Conservation (phyloP, 495 filamentous ascomycete species). For the Baudoinia panamericana region DNA sequence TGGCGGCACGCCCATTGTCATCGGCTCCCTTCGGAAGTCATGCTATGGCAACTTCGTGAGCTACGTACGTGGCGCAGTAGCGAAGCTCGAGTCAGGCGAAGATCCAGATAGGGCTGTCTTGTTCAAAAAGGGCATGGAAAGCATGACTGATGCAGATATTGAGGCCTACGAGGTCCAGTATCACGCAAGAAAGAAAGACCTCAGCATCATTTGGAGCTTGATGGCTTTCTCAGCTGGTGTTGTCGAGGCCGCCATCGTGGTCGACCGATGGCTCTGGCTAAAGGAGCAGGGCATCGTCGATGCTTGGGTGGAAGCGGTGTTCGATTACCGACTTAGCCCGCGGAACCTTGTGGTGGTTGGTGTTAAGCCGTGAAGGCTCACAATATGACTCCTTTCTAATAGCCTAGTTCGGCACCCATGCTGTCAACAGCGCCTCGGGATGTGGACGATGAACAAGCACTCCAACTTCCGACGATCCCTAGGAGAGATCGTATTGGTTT, state of each 20-base stretch:
- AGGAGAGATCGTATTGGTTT: too few relatives aligned
- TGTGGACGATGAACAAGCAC: too few relatives aligned
- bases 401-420: too few relatives aligned
- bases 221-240: slow-evolving; percentile 91
- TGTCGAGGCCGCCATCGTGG: slow-evolving; percentile 77
- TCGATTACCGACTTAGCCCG: slow-evolving; percentile 78
- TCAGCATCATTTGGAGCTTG: slow-evolving; percentile 77
- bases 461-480: too few relatives aligned
- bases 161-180: slow-evolving; percentile 52
- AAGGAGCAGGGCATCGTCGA: slow-evolving; percentile 50
- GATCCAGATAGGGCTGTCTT: slow-evolving; percentile 36
- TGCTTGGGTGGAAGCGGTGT: slow-evolving; percentile 82
- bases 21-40: slow-evolving; percentile 69
- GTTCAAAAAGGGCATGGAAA: slow-evolving; percentile 45
- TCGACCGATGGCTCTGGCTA: slow-evolving; percentile 84
- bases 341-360: slow-evolving; percentile 84
- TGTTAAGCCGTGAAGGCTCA: slow-evolving; percentile 44
- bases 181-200: slow-evolving; percentile 56
- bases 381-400: too few relatives aligned
- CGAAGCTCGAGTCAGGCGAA: slow-evolving; percentile 56
- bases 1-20: slow-evolving; percentile 61
- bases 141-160: slow-evolving; percentile 61
- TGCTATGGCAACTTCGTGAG: slow-evolving; percentile 63
- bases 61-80: slow-evolving; percentile 68
- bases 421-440: too few relatives aligned